Conservation (phyloP, 2,329 filamentous ascomycete genomes). For the Rhinocladiella mackenziei region DNA sequence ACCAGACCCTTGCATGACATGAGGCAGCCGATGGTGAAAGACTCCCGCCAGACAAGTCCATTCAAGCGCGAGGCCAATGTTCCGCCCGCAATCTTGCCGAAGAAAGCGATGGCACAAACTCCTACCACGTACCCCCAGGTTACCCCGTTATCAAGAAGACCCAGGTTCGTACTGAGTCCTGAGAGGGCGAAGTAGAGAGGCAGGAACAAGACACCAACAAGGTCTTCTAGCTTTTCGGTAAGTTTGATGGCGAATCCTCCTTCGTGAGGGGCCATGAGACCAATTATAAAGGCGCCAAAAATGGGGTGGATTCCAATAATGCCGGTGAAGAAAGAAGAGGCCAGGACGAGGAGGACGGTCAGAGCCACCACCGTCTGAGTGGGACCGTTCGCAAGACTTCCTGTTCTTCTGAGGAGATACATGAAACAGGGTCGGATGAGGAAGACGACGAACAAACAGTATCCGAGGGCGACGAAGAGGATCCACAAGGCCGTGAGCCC, state of each 20-base stretch:
- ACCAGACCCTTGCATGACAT: conserved; percentile 98
- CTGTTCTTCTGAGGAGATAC: conserved; percentile 67
- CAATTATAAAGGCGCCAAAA: conserved; percentile 87
- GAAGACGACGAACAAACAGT: conserved; percentile 69
- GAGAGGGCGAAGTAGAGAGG: conserved; percentile 93
- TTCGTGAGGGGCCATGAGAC: conserved; percentile 70
- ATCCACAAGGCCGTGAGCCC: conserved; percentile 83
- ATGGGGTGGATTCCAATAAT: conserved; percentile 93
- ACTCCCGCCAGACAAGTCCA: conserved; percentile 85
- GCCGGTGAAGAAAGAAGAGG: conserved; percentile 79
- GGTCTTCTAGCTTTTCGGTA: conserved; percentile 89
- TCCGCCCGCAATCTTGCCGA: conserved; percentile 79
- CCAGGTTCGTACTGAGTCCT: conserved; percentile 81
- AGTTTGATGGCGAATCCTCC: conserved; percentile 74
- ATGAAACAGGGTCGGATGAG: conserved; percentile 69
- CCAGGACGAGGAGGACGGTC: conserved; percentile 73
- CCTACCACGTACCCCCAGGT: conserved; percentile 89
- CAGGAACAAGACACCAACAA: conserved; percentile 76
- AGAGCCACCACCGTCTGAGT: conserved; percentile 79
- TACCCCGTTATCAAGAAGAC: conserved; percentile 72
- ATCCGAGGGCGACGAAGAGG: conserved; percentile 70
- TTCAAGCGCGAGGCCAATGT: conserved; percentile 70
- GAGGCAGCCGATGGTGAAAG: conserved; percentile 76
- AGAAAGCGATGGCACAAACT: conserved; percentile 75
- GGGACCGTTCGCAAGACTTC: conserved; percentile 80